Conservation (phyloP, 495 filamentous ascomycete species). For the Tuber aestivum region DNA sequence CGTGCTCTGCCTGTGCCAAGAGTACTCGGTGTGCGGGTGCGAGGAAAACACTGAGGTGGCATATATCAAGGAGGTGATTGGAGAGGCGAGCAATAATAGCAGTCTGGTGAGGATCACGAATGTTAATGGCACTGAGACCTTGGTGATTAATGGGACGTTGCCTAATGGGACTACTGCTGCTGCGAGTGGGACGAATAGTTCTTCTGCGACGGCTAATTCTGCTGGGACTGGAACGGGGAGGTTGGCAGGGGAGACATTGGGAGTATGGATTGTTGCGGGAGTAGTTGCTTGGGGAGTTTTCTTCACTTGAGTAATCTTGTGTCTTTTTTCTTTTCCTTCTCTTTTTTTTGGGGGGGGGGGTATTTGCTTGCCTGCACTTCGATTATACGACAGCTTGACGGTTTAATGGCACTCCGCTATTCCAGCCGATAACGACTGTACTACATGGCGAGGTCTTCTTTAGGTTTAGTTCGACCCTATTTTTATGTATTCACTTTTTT, state of each 20-base stretch:
- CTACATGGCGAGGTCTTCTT: neutral
- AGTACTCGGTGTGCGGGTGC: slow-evolving; percentile 70
- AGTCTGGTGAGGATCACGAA: slow-evolving; percentile 47
- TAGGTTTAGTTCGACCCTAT: neutral
- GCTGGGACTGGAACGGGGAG: slow-evolving; percentile 34
- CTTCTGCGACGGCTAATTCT: slow-evolving; percentile 47
- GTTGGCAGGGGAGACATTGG: neutral
- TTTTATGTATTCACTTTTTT: neutral
- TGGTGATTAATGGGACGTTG: slow-evolving; percentile 80
- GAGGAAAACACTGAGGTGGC: slow-evolving; percentile 62
- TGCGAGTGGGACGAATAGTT: slow-evolving; percentile 51
- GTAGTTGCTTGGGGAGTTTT: slow-evolving; percentile 7
- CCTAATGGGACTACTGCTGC: slow-evolving; percentile 76
- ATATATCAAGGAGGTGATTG: slow-evolving; percentile 47
- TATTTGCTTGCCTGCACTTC: neutral
- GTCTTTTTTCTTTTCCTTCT: too few relatives aligned
- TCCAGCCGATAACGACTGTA: neutral
- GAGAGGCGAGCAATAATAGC: neutral
- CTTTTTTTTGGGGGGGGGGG: neutral
- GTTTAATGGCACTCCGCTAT: neutral
- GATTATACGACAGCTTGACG: neutral
- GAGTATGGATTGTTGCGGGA: slow-evolving; percentile 5
- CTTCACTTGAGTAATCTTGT: slow-evolving; percentile 2
- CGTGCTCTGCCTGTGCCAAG: slow-evolving; percentile 67
- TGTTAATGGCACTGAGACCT: slow-evolving; percentile 68